These are phyloP conservation scores for Macaranga tanarius DNA, from an alignment of 441 rosid genomes.

Conservation along the genomic window DNA sequence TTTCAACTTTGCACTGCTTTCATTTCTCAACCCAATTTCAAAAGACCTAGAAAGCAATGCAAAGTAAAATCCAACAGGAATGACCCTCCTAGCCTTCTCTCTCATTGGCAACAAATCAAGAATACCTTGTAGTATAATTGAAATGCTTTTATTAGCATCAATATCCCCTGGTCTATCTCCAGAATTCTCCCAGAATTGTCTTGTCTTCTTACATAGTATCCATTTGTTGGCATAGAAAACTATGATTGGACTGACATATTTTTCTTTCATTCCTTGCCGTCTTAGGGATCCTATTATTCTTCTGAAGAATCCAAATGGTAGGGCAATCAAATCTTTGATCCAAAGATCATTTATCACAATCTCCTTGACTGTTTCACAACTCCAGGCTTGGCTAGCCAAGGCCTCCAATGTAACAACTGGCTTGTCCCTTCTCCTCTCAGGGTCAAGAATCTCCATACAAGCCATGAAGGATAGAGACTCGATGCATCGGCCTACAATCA, in stretches of 20 bases:
- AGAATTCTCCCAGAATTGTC: constrained; percentile 44
- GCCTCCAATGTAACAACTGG: constrained; percentile 56
- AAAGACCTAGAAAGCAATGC: constrained; percentile 53
- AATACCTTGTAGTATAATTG: constrained; percentile 47
- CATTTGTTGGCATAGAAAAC: constrained; percentile 63
- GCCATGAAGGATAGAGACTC: constrained; percentile 85
- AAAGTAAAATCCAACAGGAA: constrained; percentile 74
- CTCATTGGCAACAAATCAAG: constrained; percentile 55
- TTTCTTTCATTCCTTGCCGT: constrained; percentile 87
- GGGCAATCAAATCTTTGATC: constrained; percentile 72
- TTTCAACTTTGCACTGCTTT: constrained; percentile 45
- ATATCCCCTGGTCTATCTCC: constrained; percentile 20
- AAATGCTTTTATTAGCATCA: constrained; percentile 26
- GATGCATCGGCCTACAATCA: constrained; percentile 72
- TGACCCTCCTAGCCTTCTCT: constrained; percentile 48
- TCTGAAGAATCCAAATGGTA: constrained; percentile 66
- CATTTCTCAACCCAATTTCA: constrained; percentile 44
- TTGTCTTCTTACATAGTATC: constrained; percentile 42
- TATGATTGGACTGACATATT: constrained; percentile 58
- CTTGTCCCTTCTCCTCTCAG: constrained; percentile 55
- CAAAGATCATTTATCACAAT: constrained; percentile 51
- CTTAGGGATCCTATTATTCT: constrained; percentile 68
- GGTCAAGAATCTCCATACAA: constrained; percentile 90
- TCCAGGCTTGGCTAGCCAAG: constrained; percentile 53
- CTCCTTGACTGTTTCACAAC: constrained; percentile 42